phyloP scores from a whole-genome alignment of 495 filamentous ascomycete genomes.

The Trichoderma erinaceum region DNA sequence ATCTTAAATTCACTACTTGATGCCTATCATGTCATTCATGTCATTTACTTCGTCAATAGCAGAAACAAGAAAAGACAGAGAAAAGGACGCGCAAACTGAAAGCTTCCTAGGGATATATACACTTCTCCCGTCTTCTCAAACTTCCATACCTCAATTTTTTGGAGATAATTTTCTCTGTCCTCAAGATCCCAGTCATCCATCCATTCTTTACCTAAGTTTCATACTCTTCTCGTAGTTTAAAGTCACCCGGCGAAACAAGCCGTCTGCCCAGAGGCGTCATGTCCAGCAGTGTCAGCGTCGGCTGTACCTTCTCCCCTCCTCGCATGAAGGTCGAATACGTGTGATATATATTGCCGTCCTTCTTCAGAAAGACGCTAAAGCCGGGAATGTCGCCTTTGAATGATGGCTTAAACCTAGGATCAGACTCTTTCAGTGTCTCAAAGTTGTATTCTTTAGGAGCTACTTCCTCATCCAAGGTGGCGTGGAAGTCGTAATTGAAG shows the following conservation, averaged over 20 bases:
- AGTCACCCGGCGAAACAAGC: constrained; percentile 21
- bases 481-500: constrained; percentile 36
- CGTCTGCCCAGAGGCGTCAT: constrained; percentile 30
- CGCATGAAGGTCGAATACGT: constrained; percentile 37
- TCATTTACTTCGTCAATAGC: too few relatives aligned
- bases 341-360: constrained; percentile 34
- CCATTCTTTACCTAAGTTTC: not conserved
- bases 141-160: too few relatives aligned
- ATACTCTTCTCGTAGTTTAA: constrained; percentile 15
- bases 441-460: constrained; percentile 30
- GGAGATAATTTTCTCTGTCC: not conserved
- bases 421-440: constrained; percentile 23
- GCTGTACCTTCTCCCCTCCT: constrained; percentile 31
- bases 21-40: too few relatives aligned
- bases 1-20: too few relatives aligned
- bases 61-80: too few relatives aligned
- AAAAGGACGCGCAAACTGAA: too few relatives aligned
- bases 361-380: constrained; percentile 34
- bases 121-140: too few relatives aligned
- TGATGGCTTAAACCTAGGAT: constrained; percentile 23
- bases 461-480: constrained; percentile 23
- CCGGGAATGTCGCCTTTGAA: constrained; percentile 32
- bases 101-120: too few relatives aligned
- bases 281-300: constrained; percentile 26
- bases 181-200: not conserved